phyloP scores from a whole-genome alignment of 2,329 filamentous ascomycete species.

The Penicillium aurantiogriseum region DNA sequence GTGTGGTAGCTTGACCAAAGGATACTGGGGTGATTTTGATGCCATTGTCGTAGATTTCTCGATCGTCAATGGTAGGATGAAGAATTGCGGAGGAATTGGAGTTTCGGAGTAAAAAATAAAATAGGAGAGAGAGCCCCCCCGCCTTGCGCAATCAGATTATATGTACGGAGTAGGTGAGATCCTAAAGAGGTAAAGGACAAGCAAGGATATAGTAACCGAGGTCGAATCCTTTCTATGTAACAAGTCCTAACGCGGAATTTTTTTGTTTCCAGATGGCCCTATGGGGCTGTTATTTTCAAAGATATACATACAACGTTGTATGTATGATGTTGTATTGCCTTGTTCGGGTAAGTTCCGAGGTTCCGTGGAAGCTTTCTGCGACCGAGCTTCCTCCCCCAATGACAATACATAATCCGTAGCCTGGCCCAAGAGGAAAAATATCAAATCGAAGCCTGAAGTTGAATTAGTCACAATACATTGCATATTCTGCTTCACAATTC shows the following conservation, averaged over 20 bases:
- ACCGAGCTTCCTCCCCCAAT: neutral
- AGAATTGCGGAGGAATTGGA: neutral
- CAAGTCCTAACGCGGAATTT: neutral
- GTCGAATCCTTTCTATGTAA: neutral
- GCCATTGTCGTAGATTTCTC: constrained; percentile 8
- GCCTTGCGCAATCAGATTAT: neutral
- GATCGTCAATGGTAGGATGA: neutral
- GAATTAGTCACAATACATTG: neutral
- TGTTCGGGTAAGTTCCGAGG: constrained; percentile 2
- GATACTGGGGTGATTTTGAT: constrained; percentile 26
- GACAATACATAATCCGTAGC: constrained; percentile 1
- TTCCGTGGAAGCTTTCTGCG: constrained; percentile 1
- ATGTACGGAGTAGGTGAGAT: neutral
- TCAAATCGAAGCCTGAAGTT: neutral
- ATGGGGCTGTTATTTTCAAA: constrained; percentile 1
- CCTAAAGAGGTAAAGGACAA: neutral
- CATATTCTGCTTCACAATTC: constrained; percentile 12
- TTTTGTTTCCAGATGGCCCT: neutral
- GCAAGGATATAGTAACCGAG: constrained; percentile 7
- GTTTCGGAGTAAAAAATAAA: neutral
- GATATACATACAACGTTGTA: neutral
- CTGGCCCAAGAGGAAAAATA: neutral
- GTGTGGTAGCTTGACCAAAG: constrained; percentile 48
- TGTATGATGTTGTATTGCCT: neutral
- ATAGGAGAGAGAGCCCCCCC: neutral